phyloP scores from a whole-genome alignment of 192 early-diverging fungal species.

The Mortierella antarctica region DNA sequence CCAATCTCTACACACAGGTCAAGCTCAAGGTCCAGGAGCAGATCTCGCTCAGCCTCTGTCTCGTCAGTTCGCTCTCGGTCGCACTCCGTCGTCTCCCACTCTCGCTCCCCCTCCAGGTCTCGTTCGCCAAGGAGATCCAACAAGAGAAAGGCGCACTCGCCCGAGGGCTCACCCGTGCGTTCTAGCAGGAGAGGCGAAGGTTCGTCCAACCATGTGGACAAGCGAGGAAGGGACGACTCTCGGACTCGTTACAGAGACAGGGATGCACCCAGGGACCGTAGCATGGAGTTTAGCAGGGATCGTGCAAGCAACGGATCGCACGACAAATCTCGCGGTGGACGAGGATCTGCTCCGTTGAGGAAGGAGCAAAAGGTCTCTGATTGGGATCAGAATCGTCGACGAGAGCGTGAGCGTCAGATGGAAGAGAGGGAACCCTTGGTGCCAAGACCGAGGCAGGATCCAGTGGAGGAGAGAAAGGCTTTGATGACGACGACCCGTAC shows the following conservation, averaged over 20 bases:
- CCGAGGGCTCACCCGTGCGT: constrained; percentile 19
- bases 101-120: constrained; percentile 30
- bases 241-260: constrained; percentile 15
- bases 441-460: constrained; percentile 53
- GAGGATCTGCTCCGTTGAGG: not conserved
- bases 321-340: not conserved
- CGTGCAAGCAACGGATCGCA: not conserved
- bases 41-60: constrained; percentile 33
- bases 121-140: constrained; percentile 18
- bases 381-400: constrained; percentile 33
- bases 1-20: constrained; percentile 9
- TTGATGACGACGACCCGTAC: constrained; percentile 60
- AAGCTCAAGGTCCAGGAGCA: constrained; percentile 28
- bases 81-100: no score
- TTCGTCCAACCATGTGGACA: not conserved
- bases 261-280: not conserved
- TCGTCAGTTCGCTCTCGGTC: constrained; percentile 22
- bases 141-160: constrained; percentile 39
- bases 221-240: constrained; percentile 14
- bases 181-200: constrained; percentile 9
- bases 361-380: constrained; percentile 20
- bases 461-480: constrained; percentile 52
- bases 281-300: not conserved
- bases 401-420: constrained; percentile 55
- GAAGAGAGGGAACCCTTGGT: constrained; percentile 27